Percentiles rank a stretch among this genome's conserved stretches.
Conservation (phyloP, 257 asterid genomes). For the Thymus quinquecostatus region DNA sequence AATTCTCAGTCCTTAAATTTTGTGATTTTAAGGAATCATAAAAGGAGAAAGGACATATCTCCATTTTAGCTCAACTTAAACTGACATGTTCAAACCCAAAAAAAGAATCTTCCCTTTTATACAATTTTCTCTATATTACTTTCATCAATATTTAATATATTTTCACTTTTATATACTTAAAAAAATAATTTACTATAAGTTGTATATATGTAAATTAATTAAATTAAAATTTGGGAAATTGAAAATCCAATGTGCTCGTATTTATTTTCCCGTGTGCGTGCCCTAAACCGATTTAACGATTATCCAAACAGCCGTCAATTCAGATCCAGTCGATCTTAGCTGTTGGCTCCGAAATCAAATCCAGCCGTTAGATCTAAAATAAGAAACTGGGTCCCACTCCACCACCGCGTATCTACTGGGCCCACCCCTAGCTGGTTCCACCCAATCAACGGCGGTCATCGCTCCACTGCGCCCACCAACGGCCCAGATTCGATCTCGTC, state of each 20-base stretch:
- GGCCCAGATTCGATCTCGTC: slow-evolving; percentile 41
- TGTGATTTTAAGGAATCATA: neutral
- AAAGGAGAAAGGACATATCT: neutral
- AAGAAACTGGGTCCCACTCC: slow-evolving; percentile 38
- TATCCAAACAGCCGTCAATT: slow-evolving; percentile 37
- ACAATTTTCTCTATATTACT: no score
- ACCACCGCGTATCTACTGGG: slow-evolving; percentile 51
- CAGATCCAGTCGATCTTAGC: slow-evolving; percentile 27
- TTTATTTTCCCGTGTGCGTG: slow-evolving; percentile 1
- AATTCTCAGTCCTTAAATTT: neutral
- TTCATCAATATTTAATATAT: no score
- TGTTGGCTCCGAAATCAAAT: slow-evolving; percentile 22
- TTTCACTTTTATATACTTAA: no score
- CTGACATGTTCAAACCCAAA: no score
- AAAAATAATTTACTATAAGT: no score
- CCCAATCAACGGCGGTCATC: slow-evolving; percentile 43
- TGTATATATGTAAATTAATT: no score
- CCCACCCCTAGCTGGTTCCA: slow-evolving; percentile 36
- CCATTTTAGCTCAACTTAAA: neutral
- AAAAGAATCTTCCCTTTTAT: neutral
- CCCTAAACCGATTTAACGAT: slow-evolving; percentile 17
- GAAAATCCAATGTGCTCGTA: neutral
- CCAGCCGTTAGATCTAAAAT: slow-evolving; percentile 45
- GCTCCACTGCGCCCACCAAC: slow-evolving; percentile 24
- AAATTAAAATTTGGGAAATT: neutral